Evolutionary conservation across 2,329 filamentous ascomycete genomes (phyloP).

Genomic region (Aspergillus alliaceus): DNA sequence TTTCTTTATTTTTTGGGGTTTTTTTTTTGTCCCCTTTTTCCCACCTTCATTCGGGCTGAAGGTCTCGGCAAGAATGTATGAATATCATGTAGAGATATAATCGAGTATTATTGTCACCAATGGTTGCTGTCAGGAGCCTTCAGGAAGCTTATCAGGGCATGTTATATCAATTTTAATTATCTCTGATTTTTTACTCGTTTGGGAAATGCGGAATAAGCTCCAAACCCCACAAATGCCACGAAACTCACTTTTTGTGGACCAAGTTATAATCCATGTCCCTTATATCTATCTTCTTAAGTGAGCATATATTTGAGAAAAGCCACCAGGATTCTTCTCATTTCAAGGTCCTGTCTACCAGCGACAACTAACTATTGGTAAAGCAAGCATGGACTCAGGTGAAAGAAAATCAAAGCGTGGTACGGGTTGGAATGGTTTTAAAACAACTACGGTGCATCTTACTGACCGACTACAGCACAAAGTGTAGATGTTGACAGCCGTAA

Average conservation of each 20-base stretch:
- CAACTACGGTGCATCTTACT: neutral
- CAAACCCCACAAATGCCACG: neutral
- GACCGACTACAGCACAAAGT: neutral
- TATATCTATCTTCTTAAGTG: no score
- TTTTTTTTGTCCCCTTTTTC: no score
- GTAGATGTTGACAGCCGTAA: neutral
- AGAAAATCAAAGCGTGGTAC: neutral
- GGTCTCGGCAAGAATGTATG: no score
- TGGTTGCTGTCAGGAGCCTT: neutral
- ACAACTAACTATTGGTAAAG: no score
- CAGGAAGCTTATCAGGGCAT: neutral
- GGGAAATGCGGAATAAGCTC: neutral
- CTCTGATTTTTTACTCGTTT: slow-evolving; percentile 1
- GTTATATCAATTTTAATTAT: neutral
- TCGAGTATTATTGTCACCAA: no score
- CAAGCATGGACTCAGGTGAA: neutral
- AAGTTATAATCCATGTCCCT: no score
- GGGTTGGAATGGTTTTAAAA: neutral
- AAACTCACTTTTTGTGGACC: neutral
- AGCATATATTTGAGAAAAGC: no score
- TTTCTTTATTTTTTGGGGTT: no score
- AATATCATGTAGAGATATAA: no score
- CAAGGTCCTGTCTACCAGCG: neutral
- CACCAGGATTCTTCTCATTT: no score
- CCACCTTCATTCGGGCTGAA: no score